phyloP scores from a whole-genome alignment of 1,284 basidiomycete genomes.

The Butyriboletus appendiculatus region DNA sequence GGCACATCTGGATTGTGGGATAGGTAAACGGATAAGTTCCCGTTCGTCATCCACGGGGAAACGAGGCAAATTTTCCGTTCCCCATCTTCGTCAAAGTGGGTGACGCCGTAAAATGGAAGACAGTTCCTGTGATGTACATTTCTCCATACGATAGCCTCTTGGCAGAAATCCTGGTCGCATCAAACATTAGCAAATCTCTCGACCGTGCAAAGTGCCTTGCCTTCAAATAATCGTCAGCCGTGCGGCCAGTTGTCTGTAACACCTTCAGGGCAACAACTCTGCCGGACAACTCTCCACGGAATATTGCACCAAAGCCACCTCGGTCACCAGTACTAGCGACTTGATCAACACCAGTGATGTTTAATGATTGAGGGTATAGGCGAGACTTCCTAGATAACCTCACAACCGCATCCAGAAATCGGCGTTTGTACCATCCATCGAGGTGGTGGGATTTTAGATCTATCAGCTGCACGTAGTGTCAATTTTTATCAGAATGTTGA shows the following conservation, averaged over 20 bases:
- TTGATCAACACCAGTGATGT: constrained; percentile 22
- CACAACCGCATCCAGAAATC: constrained; percentile 33
- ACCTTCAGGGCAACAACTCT: constrained; percentile 30
- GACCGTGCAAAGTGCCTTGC: constrained; percentile 1
- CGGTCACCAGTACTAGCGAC: constrained; percentile 8
- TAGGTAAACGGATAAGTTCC: constrained; percentile 40
- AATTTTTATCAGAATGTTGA: not conserved
- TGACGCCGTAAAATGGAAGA: constrained; percentile 33
- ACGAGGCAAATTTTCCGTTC: constrained; percentile 23
- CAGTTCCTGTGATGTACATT: constrained; percentile 30
- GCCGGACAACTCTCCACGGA: constrained; percentile 20
- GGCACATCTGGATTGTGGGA: constrained; percentile 31
- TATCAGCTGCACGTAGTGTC: constrained; percentile 22
- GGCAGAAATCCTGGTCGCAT: constrained; percentile 24
- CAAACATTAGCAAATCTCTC: constrained; percentile 3
- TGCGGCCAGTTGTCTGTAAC: constrained; percentile 14
- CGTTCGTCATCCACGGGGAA: constrained; percentile 38
- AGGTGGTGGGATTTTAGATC: constrained; percentile 24
- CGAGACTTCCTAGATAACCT: constrained; percentile 30
- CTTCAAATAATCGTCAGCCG: constrained; percentile 21
- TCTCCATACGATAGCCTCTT: constrained; percentile 33
- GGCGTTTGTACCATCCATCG: constrained; percentile 30
- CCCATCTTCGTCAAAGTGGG: constrained; percentile 8
- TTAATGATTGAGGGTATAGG: constrained; percentile 25
- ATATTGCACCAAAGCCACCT: constrained; percentile 31